phyloP scores from a whole-genome alignment of 2,329 filamentous ascomycete species.

The Neonectria punicea region DNA sequence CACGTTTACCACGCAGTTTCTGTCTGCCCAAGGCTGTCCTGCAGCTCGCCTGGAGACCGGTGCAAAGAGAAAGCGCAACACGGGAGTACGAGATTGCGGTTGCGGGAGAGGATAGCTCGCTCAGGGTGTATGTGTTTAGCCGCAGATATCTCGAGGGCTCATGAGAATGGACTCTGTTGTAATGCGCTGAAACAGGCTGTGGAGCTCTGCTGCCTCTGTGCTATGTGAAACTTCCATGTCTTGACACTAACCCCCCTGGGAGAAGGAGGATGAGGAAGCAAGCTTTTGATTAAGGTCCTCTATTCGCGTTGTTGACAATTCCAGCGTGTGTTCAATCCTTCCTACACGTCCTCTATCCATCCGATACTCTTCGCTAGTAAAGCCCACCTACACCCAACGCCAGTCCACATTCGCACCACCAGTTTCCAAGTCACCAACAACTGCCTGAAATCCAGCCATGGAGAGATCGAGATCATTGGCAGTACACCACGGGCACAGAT shows the following conservation, averaged over 20 bases:
- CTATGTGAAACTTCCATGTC: background rate
- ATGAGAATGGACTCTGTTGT: slow-evolving; percentile 28
- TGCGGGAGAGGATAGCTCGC: slow-evolving; percentile 69
- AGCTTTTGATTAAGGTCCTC: background rate
- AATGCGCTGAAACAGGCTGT: background rate
- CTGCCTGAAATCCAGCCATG: no score
- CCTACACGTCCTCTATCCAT: no score
- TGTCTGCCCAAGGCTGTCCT: slow-evolving; percentile 71
- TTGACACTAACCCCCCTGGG: background rate
- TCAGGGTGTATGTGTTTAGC: slow-evolving; percentile 64
- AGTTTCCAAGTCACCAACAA: no score
- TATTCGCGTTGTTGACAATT: background rate
- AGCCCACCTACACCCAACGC: no score
- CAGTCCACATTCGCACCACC: no score
- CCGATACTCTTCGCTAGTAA: no score
- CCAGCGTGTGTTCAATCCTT: no score
- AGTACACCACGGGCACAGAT: background rate
- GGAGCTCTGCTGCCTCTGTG: background rate
- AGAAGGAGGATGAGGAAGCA: background rate
- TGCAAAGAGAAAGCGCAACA: slow-evolving; percentile 41
- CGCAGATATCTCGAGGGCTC: slow-evolving; percentile 38
- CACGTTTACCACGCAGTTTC: slow-evolving; percentile 35
- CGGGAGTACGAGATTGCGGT: slow-evolving; percentile 57
- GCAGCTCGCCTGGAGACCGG: slow-evolving; percentile 76
- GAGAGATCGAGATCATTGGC: background rate